These are phyloP conservation scores for Chenopodium album DNA, from an alignment of 148 eudicot genomes.

Conservation along the genomic window DNA sequence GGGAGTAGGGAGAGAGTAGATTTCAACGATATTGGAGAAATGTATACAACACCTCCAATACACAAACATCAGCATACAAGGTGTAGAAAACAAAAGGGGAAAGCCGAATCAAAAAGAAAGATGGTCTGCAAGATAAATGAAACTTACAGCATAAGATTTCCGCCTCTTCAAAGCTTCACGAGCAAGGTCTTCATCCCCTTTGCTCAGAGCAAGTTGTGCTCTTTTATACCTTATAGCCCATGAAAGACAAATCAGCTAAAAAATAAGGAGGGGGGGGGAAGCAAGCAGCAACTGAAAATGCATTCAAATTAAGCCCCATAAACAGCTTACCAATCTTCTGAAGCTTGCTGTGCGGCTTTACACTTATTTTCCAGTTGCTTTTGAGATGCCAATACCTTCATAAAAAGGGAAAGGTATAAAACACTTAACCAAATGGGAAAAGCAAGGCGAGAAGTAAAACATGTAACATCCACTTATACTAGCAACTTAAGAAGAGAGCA, in stretches of 20 bases:
- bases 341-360: slow-evolving; percentile 83
- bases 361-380: slow-evolving; percentile 87
- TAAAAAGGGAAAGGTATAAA: slow-evolving; percentile 19
- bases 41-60: background rate
- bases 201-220: slow-evolving; percentile 91
- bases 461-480: background rate
- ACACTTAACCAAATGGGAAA: background rate
- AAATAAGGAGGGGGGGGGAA: too few species aligned
- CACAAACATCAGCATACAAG: background rate
- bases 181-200: slow-evolving; percentile 98
- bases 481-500: slow-evolving; percentile 1
- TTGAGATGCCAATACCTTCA: slow-evolving; percentile 96
- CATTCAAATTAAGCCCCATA: slow-evolving; percentile 15
- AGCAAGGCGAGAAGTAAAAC: background rate
- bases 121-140: background rate
- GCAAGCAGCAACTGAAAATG: slow-evolving; percentile 10
- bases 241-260: slow-evolving; percentile 3
- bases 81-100: background rate
- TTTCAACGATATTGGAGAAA: background rate
- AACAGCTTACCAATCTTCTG: slow-evolving; percentile 80
- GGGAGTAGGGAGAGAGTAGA: background rate
- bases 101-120: background rate
- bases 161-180: slow-evolving; percentile 98
- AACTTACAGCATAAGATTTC: slow-evolving; percentile 88
- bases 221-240: slow-evolving; percentile 65